Evolutionary conservation across 75 land plant genomes (phyloP).

Genomic region (Selaginella moellendorffii): DNA sequence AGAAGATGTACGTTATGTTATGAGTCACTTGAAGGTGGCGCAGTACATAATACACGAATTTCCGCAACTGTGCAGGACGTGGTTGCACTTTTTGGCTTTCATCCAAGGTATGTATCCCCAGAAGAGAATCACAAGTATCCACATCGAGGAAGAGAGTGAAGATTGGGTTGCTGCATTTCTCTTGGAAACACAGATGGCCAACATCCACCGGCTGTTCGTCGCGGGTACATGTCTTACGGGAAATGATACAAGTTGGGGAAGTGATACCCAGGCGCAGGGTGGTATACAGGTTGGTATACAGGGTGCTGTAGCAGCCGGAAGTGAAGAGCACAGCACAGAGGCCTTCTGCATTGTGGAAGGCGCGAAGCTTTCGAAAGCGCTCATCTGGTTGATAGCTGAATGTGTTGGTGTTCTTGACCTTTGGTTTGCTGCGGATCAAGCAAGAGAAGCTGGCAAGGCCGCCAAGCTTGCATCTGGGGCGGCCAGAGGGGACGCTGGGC

Average conservation of each 20-base stretch:
- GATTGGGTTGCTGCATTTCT: slow-evolving; percentile 31
- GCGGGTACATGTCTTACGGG: slow-evolving; percentile 34
- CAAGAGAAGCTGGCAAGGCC: too few relatives aligned
- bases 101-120: slow-evolving; percentile 89
- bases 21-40: slow-evolving; percentile 64
- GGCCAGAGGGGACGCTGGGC: not conserved
- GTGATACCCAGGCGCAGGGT: too few relatives aligned
- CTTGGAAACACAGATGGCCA: slow-evolving; percentile 42
- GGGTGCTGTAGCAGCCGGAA: too few relatives aligned
- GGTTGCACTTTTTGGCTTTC: slow-evolving; percentile 54
- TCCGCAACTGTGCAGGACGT: slow-evolving; percentile 41
- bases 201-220: slow-evolving; percentile 43
- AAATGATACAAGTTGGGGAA: not conserved
- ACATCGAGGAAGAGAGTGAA: slow-evolving; percentile 73
- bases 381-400: slow-evolving; percentile 40
- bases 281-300: too few relatives aligned
- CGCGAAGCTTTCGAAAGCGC: slow-evolving; percentile 30
- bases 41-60: slow-evolving; percentile 35
- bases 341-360: too few relatives aligned
- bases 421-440: slow-evolving; percentile 37
- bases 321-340: too few relatives aligned
- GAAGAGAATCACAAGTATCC: slow-evolving; percentile 50
- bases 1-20: slow-evolving; percentile 66
- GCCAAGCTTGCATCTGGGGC: too few relatives aligned
- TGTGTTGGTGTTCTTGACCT: slow-evolving; percentile 50